Base-by-base conservation (phyloP, 2,329 filamentous ascomycete genomes). In the Monosporascus sp. region DNA sequence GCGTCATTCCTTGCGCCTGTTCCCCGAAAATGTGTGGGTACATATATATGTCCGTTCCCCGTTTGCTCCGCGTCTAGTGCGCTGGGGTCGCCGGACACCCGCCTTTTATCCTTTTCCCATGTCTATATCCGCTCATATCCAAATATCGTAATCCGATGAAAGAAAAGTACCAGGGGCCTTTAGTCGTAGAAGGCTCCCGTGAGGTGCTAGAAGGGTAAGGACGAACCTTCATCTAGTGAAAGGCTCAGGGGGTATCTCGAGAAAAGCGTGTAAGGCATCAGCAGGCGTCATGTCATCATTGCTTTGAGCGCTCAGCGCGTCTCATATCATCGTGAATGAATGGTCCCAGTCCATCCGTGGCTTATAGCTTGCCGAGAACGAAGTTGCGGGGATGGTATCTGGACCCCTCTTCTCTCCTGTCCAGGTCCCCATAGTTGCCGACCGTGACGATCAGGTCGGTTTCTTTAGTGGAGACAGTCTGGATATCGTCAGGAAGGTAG, bases 401-500 rank as follows among this genome's bases (percentile, higher is more conserved):
- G 31, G 53, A 36, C 50, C 61, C 55, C 9, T 56, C 59, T 11
- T 67, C 62, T 36, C 62, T 64, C 17, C 59, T 22, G 18, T 54
- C 56, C 5, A 57, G 44, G 20, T 54, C 51, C 43, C 52, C 53
- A 48, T 71, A 70, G 46, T 60, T 58, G 49, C 78, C 77, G 8
- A 81, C 75, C 25, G 77, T 80, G 65, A 74, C 77, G 65, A 82
- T 68, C 60, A 83, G 69, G 57, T 81, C 72, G 17, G 60, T 65
- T 66, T 78, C 75, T 7, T 59, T 44, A 31, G 78, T 82, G 39
- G 70, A 65, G 69, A 80, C 78, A 64, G 81, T 84, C 69, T 81
- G 77, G 58, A 82, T 60, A 55, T 84, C 81, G 53, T 83, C 75
- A 9, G 72, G 63, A 17, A 71, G 65, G 67, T 77, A 80, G 74